Evolutionary conservation across 495 filamentous ascomycete genomes (phyloP).

Genomic region (Neurospora sp.): DNA sequence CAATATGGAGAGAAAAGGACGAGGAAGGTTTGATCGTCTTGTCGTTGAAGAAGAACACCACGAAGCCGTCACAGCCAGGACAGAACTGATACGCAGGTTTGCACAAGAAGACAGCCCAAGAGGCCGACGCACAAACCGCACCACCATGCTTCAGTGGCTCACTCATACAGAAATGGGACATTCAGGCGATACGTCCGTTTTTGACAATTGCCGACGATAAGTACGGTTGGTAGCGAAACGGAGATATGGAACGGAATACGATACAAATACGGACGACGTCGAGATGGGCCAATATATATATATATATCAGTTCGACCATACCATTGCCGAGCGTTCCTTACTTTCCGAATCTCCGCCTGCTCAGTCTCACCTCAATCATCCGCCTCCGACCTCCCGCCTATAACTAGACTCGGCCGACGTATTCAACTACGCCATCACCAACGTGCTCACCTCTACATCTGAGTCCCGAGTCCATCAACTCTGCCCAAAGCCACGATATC

Average conservation of each 20-base stretch:
- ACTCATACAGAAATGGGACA: neutral
- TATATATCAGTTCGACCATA: neutral
- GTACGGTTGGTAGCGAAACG: neutral
- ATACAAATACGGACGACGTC: neutral
- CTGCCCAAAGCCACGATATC: neutral
- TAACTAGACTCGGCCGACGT: neutral
- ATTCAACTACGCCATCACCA: neutral
- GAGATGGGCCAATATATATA: neutral
- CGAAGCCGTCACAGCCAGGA: neutral
- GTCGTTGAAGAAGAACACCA: no score
- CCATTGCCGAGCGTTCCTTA: neutral
- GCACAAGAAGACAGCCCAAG: neutral
- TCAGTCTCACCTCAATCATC: neutral
- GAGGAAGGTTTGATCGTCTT: neutral
- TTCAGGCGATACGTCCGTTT: neutral
- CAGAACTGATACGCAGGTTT: neutral
- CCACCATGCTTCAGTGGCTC: neutral
- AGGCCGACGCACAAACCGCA: neutral
- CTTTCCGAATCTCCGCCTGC: neutral
- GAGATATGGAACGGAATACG: neutral
- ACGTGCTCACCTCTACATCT: neutral
- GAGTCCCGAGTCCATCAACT: neutral
- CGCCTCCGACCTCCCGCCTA: neutral
- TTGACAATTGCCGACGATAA: neutral
- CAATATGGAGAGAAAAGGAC: neutral